phyloP scores from a whole-genome alignment of 169 alveolate genomes.

The Eimeria necatrix region DNA sequence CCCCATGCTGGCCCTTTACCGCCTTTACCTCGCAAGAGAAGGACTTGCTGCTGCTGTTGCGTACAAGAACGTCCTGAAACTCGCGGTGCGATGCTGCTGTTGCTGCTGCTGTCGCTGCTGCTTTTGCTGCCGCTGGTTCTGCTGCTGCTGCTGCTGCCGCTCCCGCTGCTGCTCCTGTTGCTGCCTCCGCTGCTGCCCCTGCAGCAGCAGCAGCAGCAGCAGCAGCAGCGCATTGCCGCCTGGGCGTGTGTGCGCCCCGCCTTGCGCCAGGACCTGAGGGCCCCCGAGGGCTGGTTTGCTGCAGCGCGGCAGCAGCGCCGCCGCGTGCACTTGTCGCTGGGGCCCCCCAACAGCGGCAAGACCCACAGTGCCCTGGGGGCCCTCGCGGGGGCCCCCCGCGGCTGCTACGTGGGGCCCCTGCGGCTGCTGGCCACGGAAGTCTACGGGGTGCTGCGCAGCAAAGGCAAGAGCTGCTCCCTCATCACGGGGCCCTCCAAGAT shows the following conservation, averaged over 20 bases:
- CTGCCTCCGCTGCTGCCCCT: conserved; percentile 11
- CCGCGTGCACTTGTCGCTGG: conserved; percentile 89
- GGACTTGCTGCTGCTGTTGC: conserved; percentile 7
- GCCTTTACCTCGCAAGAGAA: conserved; percentile 22
- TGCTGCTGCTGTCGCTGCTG: background rate
- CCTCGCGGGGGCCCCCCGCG: conserved; percentile 89
- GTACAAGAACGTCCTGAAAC: conserved; percentile 32
- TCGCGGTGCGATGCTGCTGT: conserved; percentile 12
- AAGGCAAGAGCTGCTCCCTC: conserved; percentile 88
- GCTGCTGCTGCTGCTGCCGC: conserved; percentile 26
- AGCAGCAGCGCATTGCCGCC: too few species aligned
- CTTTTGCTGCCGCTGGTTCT: background rate
- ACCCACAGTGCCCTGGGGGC: conserved; percentile 92
- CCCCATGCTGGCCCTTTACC: conserved; percentile 56
- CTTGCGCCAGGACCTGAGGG: conserved; percentile 52
- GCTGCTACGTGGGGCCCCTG: conserved; percentile 95
- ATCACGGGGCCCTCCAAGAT: conserved; percentile 94
- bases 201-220: too few species aligned
- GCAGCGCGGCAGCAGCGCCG: conserved; percentile 84
- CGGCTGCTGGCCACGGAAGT: conserved; percentile 96
- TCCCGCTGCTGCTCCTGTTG: background rate
- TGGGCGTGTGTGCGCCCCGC: background rate
- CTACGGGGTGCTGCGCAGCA: conserved; percentile 86
- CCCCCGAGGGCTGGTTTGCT: conserved; percentile 65
- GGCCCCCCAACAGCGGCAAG: conserved; percentile 97